These are phyloP conservation scores for Vitis hybrid DNA, from an alignment of 177 flowering plant species.

Conservation along the genomic window DNA sequence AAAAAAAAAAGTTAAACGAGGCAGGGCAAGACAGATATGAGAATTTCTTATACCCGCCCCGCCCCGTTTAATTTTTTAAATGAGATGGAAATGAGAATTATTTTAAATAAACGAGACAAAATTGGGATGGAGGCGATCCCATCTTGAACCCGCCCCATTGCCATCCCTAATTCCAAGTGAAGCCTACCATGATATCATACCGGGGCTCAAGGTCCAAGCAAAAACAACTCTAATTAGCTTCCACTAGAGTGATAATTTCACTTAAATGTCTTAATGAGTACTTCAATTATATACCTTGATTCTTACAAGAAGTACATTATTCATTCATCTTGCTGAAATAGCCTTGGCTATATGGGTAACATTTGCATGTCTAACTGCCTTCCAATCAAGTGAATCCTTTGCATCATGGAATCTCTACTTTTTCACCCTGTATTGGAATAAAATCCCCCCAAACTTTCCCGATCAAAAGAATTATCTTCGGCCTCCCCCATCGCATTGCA, in stretches of 20 bases:
- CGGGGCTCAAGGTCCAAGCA: too few relatives aligned
- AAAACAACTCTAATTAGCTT: neutral
- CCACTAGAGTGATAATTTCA: neutral
- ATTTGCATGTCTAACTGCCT: slow-evolving; percentile 29
- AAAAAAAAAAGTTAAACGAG: too few relatives aligned
- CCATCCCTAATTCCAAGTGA: too few relatives aligned
- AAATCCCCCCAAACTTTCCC: slow-evolving; percentile 21
- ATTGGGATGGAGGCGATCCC: too few relatives aligned
- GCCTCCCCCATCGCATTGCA: neutral
- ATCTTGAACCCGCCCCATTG: too few relatives aligned
- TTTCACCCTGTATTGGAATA: slow-evolving; percentile 10
- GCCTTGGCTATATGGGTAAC: slow-evolving; percentile 15
- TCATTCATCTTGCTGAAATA: slow-evolving; percentile 27
- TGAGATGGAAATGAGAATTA: too few relatives aligned
- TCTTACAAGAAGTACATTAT: slow-evolving; percentile 22
- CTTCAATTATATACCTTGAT: slow-evolving; percentile 26
- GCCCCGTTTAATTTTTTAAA: too few relatives aligned
- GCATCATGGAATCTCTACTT: neutral
- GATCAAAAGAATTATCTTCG: slow-evolving; percentile 2
- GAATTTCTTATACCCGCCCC: too few relatives aligned
- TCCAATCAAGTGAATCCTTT: slow-evolving; percentile 38
- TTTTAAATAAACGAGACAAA: too few relatives aligned
- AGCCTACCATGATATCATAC: too few relatives aligned
- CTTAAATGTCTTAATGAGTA: neutral
- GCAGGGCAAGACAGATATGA: too few relatives aligned